Evolutionary conservation across 257 asterid genomes (phyloP), one percentile per base, ranked within the genome.

Genomic region (Plantago elongata): DNA sequence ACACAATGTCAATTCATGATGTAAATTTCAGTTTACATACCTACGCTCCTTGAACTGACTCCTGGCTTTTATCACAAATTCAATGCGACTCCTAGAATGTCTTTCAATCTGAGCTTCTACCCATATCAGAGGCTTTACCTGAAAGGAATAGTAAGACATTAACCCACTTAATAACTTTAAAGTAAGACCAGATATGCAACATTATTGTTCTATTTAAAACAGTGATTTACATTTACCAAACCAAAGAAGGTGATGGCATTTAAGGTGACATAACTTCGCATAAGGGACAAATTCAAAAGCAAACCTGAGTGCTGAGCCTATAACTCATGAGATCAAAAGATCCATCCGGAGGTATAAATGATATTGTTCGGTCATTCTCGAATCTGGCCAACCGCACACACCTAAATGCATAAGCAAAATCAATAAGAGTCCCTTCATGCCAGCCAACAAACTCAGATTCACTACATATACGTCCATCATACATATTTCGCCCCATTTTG

Each of bases 21-120:
- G 8, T 1, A 34, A 3, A 34, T 1, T 0, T 60, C 18, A 22
- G 13, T 16, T 47, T 5, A 4, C 67, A 44, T 62, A 81, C 87
- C 87, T 81, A 57, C 82, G 81, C 66, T 81, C 87, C 81, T 81
- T 81, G 77, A 81, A 81, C 74, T 81, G 84, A 69, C 84, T 81
- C 55, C 81, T 51, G 70, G 82, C 87, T 70, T 81, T 81, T 67
- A 81, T 79, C 60, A 69, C 49, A 18, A 81, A 64, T 65, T 73
- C 84, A 13, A 78, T 61, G 45, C 87, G 72, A 61, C 87, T 81
- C 62, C 76, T 75, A 27, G 84, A 78, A 65, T 81, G 83, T 66
- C 69, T 78, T 67, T 81, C 87, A 46, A 78, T 76, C 61, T 70
- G 87, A 75, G 82, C 84, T 75, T 81, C 87, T 22, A 78, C 87